These are phyloP conservation scores for Lactarius akahatsu DNA, from an alignment of 768 basidiomycete genomes.

Conservation along the genomic window DNA sequence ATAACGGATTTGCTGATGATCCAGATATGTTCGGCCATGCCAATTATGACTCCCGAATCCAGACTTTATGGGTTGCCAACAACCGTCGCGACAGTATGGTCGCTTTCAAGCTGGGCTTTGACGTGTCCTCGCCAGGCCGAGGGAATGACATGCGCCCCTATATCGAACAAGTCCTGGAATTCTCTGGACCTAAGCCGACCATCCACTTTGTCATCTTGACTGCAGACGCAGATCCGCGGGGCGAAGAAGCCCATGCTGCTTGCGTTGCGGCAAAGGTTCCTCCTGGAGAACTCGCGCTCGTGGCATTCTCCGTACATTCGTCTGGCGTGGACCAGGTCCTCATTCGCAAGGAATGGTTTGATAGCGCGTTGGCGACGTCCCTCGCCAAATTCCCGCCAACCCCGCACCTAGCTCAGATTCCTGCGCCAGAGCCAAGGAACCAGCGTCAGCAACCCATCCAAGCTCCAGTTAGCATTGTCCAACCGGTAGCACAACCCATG, in stretches of 20 bases:
- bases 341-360: constrained; percentile 83
- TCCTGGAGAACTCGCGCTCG: constrained; percentile 74
- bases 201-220: constrained; percentile 89
- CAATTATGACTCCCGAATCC: constrained; percentile 80
- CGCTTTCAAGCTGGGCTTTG: constrained; percentile 72
- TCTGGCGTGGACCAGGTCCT: constrained; percentile 88
- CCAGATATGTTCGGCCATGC: constrained; percentile 87
- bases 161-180: constrained; percentile 83
- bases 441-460: constrained; percentile 29
- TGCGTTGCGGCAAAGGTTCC: constrained; percentile 79
- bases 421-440: constrained; percentile 32
- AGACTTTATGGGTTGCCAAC: constrained; percentile 86
- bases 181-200: constrained; percentile 77
- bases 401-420: constrained; percentile 26
- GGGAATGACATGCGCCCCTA: constrained; percentile 64
- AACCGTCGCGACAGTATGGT: constrained; percentile 82
- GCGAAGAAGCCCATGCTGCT: constrained; percentile 80
- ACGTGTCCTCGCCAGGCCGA: constrained; percentile 52
- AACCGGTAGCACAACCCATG: constrained; percentile 27
- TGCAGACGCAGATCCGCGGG: constrained; percentile 77
- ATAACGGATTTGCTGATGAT: constrained; percentile 68
- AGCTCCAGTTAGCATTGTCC: constrained; percentile 23
- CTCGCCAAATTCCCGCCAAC: constrained; percentile 62
- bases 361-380: constrained; percentile 57
- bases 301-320: constrained; percentile 87